Evolutionary conservation across 805 yeast genomes (phyloP).

Genomic region (Pichia nanzhaoensis): DNA sequence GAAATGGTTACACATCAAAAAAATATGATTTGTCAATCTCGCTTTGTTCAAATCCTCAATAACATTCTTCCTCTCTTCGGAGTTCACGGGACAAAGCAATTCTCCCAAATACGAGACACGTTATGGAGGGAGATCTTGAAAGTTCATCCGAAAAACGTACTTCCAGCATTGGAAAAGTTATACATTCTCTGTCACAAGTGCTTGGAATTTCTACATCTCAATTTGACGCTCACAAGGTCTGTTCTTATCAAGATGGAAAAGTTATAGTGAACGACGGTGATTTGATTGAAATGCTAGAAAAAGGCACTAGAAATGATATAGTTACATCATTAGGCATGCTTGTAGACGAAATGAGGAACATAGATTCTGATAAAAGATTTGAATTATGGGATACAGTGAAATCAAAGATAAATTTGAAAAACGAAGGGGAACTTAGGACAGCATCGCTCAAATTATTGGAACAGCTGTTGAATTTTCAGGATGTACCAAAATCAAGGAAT

Average conservation of each 20-base stretch:
- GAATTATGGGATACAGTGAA: conserved; percentile 72
- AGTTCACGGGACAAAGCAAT: too few relatives aligned
- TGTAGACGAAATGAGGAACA: conserved; percentile 42
- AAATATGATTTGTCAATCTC: too few relatives aligned
- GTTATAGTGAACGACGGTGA: conserved; percentile 16
- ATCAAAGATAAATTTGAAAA: conserved; percentile 39
- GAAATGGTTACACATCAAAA: too few relatives aligned
- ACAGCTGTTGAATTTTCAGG: conserved; percentile 51
- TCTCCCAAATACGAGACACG: not conserved
- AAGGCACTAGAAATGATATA: conserved; percentile 27
- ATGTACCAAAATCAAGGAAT: conserved; percentile 40
- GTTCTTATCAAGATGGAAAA: conserved; percentile 9
- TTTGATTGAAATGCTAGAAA: conserved; percentile 16
- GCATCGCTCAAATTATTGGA: conserved; percentile 47
- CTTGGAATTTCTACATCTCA: conserved; percentile 7
- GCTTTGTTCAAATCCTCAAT: too few relatives aligned
- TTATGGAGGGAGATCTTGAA: not conserved
- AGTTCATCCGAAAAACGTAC: not conserved
- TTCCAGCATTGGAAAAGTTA: conserved; percentile 5
- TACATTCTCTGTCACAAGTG: conserved; percentile 11
- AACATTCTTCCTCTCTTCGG: too few relatives aligned
- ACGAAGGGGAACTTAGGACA: conserved; percentile 32
- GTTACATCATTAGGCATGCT: conserved; percentile 47
- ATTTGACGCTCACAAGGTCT: conserved; percentile 3
- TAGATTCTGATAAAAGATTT: conserved; percentile 52